These are phyloP conservation scores for Lentinula sp. DNA, from an alignment of 768 basidiomycete genomes.

Conservation along the genomic window DNA sequence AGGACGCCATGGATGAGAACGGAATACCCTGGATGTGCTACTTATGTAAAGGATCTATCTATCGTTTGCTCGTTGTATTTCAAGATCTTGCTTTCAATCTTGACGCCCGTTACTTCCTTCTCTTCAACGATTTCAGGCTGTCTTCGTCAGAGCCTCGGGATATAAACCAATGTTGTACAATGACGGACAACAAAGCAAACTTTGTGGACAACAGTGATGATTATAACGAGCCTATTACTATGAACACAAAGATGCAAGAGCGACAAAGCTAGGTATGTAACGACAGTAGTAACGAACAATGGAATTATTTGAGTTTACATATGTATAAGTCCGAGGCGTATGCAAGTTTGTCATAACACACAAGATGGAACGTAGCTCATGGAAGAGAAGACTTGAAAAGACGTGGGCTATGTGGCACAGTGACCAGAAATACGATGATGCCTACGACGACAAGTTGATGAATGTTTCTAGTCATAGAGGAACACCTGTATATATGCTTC, in stretches of 20 bases:
- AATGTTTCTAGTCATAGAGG: too few species aligned
- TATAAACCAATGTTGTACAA: too few species aligned
- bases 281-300: neutral
- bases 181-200: neutral
- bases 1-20: too few species aligned
- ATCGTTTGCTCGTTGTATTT: neutral
- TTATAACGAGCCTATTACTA: neutral
- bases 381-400: neutral
- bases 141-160: too few species aligned
- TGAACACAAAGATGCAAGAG: neutral
- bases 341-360: neutral
- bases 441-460: too few species aligned
- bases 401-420: too few species aligned
- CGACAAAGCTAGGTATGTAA: slow-evolving; percentile 2
- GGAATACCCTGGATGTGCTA: too few species aligned
- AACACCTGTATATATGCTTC: neutral
- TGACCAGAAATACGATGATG: too few species aligned
- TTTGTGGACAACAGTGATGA: neutral
- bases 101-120: neutral
- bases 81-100: neutral
- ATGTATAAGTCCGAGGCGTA: neutral
- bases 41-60: too few species aligned
- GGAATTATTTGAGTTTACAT: neutral
- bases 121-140: too few species aligned
- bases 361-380: neutral